Evolutionary conservation across 2,329 filamentous ascomycete genomes (phyloP), one percentile per base, ranked within the genome.

Genomic region (Trichophyton mentagrophytes): DNA sequence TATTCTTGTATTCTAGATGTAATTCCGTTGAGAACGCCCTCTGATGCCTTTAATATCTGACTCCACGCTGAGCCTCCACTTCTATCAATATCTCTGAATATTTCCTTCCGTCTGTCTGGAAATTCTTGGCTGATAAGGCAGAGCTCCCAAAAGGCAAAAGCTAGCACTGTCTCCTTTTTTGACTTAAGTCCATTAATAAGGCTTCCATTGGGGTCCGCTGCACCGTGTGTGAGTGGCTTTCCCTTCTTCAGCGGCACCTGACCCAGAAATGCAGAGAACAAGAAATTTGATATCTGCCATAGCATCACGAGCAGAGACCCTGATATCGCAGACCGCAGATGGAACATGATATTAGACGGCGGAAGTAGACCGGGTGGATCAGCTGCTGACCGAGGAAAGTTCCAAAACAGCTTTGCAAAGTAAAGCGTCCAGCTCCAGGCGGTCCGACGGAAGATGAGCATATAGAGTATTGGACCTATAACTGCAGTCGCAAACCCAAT

Each of bases 61-160:
- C 85, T 84, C 89, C 90, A 96, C 65, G 88, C 86, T 0, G 89
- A 82, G 0, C 87, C 89, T 51, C 86, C 87, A 60, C 84, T 83
- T 63, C 90, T 87, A 66, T 95, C 89, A 63, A 96, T 88, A 66
- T 97, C 92, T 61, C 85, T 84, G 73, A 89, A 96, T 60, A 97
- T 89, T 20, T 84, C 83, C 71, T 87, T 88, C 59, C 92, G 83
- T 38, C 90, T 85, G n/a, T 84, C 80, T 15, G 85, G 80, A 64
- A 88, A 91, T 60, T 84, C 81, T 61, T 87, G 82, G 42, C 88
- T 85, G 66, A 96, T 95, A 61, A 89, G 80, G 33, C 85, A 84
- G 30, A 96, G 78, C 70, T 97, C 92, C 91, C 91, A 96, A 73
- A 95, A 87, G 15, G 92, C 91, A 71, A 95, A 95, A 0, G 84